Base-by-base conservation (phyloP, 2,329 filamentous ascomycete genomes). In the Aspergillus cejpii region DNA sequence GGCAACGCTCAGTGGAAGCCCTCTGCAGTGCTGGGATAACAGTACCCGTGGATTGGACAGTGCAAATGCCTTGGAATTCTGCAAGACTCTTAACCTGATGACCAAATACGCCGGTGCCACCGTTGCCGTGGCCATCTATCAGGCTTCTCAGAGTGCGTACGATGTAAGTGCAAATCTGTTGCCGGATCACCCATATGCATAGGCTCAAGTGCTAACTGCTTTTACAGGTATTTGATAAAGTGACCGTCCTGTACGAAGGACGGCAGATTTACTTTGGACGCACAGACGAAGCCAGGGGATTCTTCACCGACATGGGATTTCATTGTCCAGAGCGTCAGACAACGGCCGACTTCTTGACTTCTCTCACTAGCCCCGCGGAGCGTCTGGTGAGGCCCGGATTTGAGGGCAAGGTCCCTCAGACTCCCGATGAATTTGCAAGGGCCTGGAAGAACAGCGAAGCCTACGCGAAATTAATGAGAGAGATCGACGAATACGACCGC, bases 261-360 rank as follows among this genome's bases (percentile, higher is more conserved):
- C 75, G 83, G 1, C 79, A 89, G 59, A 89, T 91, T 56, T 91
- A 81, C 68, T 90, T 84, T 53, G 87, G 86, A 0, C 76, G 75
- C 0, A 78, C 80, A 0, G 60, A 59, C 5, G 66, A 74, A 2
- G 85, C 85, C 0, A 82, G 76, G 55, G 61, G 61, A 0, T 89
- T 80, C 65, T 89, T 90, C 53, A 78, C 84, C 56, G 68, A 73
- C 10, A 78, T 85, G 65, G 85, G 85, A 24, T 90, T 81, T 71
- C 64, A 76, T 10, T 88, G 84, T 54, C 83, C 83, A 0, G 67
- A 77, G 3, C 76, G 84, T 10, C 83, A 87, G 59, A 87, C 83
- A 0, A 83, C 79, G 0, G 81, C 78, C 6, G 84, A 87, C 64
- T 87, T 87, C 63, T 66, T 87, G 12, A 87, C 84, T 0, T 82